Evolutionary conservation across 169 alveolate genomes (phyloP), one percentile per base, ranked within the genome.

Genomic region (Condylostoma magnum): DNA sequence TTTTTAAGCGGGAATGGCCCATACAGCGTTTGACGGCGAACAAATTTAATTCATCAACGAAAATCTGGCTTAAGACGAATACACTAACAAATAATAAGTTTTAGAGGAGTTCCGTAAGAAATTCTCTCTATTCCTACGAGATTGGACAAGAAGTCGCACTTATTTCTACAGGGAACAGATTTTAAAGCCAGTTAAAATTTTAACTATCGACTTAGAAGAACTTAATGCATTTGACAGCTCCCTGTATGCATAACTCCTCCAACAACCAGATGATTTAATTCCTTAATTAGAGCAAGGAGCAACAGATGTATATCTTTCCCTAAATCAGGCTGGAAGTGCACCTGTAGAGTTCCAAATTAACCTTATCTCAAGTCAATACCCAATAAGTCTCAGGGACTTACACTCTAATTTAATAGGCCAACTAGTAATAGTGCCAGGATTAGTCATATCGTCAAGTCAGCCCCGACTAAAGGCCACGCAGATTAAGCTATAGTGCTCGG

Each of bases 361-460:
- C 38, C 69, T 93, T 20, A 77, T 82, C 47, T 84, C 90, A 30
- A 73, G 71, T 27, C 90, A 84, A 58, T 66, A 77, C 57, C 97
- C 95, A 36, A 76, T 82, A 52, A 78, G 72, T 80, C 76, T 93
- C n/a, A 77, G 97, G 73, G 95, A 91, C 34, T 72, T 93, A 36
- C 78, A 83, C 50, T 78, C 93, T 34, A 70, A 81, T 37, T 77
- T 89, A 20, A 76, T 91, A 82, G 98, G 96, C 75, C 82, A 96
- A 69, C 81, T 96, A 71, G 96, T 97, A 0, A 95, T 91, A 4
- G 95, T 97, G 33, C 97, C 98, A 36, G 99, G 99, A 1, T 96
- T 97, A 46, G 92, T 97, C 12, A 95, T 96, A 53, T 95, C 95
- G 72, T 96, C 98, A n/a, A 85, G 95, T 46, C 90, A 92, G 76